phyloP scores from a whole-genome alignment of 2,329 filamentous ascomycete genomes.

The Ophiocordyceps robertsii region DNA sequence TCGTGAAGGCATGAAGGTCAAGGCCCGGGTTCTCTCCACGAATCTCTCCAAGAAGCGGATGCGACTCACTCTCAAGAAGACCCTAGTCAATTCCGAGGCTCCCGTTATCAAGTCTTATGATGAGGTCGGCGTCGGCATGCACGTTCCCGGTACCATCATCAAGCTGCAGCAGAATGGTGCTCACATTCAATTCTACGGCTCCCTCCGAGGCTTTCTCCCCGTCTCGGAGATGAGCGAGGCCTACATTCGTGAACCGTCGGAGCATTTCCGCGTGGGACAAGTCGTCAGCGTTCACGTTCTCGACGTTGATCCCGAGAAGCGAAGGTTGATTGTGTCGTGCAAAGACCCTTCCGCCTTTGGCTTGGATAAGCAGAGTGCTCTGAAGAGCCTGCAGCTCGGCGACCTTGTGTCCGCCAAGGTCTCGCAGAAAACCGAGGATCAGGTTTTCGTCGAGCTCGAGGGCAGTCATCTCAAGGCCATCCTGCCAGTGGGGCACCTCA shows the following conservation, averaged over 20 bases:
- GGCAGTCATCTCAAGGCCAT: slow-evolving; percentile 64
- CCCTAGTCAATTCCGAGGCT: slow-evolving; percentile 77
- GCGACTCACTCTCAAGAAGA: slow-evolving; percentile 86
- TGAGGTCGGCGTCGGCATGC: slow-evolving; percentile 59
- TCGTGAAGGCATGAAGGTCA: slow-evolving; percentile 71
- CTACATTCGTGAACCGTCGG: slow-evolving; percentile 75
- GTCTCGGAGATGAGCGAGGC: slow-evolving; percentile 97
- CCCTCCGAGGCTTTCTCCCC: slow-evolving; percentile 74
- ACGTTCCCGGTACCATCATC: slow-evolving; percentile 76
- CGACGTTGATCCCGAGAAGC: slow-evolving; percentile 57
- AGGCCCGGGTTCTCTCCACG: slow-evolving; percentile 71
- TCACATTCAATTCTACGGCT: slow-evolving; percentile 83
- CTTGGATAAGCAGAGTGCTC: slow-evolving; percentile 59
- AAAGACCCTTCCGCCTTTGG: slow-evolving; percentile 75
- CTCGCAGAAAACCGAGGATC: slow-evolving; percentile 66
- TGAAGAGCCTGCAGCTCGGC: slow-evolving; percentile 62
- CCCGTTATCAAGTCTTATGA: slow-evolving; percentile 66
- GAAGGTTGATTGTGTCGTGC: slow-evolving; percentile 77
- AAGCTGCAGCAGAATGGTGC: slow-evolving; percentile 69
- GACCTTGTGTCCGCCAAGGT: slow-evolving; percentile 66
- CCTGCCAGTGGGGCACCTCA: slow-evolving; percentile 64
- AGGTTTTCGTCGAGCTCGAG: slow-evolving; percentile 63
- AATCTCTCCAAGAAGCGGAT: slow-evolving; percentile 65
- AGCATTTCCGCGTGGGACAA: slow-evolving; percentile 84
- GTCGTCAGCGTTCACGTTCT: slow-evolving; percentile 85